Base-by-base conservation (phyloP, 2,329 filamentous ascomycete genomes). In the Alternaria sp. region DNA sequence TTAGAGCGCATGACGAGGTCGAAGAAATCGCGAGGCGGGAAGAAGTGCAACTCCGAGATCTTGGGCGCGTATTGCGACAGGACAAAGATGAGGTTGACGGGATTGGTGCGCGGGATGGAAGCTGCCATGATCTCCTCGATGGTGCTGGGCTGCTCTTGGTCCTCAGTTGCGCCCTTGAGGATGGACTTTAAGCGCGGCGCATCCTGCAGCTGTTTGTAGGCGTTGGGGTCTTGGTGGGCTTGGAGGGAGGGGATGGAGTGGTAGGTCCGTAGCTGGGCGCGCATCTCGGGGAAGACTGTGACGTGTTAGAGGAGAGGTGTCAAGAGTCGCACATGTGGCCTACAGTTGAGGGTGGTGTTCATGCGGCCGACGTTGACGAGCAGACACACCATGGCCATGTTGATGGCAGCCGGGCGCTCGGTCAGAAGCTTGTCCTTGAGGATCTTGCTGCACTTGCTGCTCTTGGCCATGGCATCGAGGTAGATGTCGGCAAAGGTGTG, bases 341-440 rank as follows among this genome's bases (percentile, higher is more conserved):
- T 83, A 97, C 94, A 98, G 75, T 99, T 99, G 48, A 99, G 84
- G 0, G 95, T 99, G 2, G 95, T 99, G 80, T 99, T 99, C 95
- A 99, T 99, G 65, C 95, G 87, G 59, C 95, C 95, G 65, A 99
- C 92, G 75, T 99, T 99, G 77, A 99, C 95, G 71, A 99, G 82
- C 66, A 99, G 83, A 80, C 95, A 99, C 60, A 99, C 94, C 95
- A 99, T 99, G 54, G 95, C 95, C 95, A 99, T 99, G 74, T 93
- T 94, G 78, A 97, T 93, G 36, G 94, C 95, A 22, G 94, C 94
- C 66, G 93, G 90, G 73, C 92, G 89, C 77, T 99, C 95, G 68
- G 90, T 95, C 73, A 97, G 86, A 66, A 99, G 85, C 83, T 99
- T 98, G 80, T 99, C 95, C 79, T 96, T 93, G 65, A 99, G 85